These are phyloP conservation scores for Laetiporus sulphureus DNA, from an alignment of 1,284 basidiomycete species.

Conservation along the genomic window DNA sequence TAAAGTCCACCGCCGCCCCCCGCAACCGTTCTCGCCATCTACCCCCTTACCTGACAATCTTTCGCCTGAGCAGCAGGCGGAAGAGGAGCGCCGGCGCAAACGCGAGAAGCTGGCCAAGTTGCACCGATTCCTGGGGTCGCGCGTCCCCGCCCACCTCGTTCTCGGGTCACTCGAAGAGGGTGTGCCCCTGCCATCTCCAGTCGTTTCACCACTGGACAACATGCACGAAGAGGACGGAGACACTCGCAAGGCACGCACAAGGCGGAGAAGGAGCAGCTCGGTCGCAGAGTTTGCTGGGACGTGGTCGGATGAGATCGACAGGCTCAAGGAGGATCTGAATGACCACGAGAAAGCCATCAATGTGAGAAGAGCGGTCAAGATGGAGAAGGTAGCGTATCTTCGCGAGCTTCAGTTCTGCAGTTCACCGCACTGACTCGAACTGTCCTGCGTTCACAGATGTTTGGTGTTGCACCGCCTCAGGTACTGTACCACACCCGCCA, in stretches of 20 bases:
- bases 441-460: slow-evolving; percentile 43
- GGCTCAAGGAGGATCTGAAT: slow-evolving; percentile 60
- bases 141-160: slow-evolving; percentile 63
- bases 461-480: slow-evolving; percentile 72
- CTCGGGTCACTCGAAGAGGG: slow-evolving; percentile 40
- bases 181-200: slow-evolving; percentile 37
- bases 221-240: slow-evolving; percentile 19
- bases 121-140: slow-evolving; percentile 74
- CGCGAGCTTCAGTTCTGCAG: not conserved
- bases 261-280: slow-evolving; percentile 50
- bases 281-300: slow-evolving; percentile 35
- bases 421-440: too few species aligned
- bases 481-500: slow-evolving; percentile 58
- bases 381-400: slow-evolving; percentile 61
- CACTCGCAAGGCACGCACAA: slow-evolving; percentile 34
- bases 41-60: slow-evolving; percentile 43
- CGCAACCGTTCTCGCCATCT: slow-evolving; percentile 22
- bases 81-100: slow-evolving; percentile 57
- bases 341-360: slow-evolving; percentile 69
- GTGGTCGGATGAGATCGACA: slow-evolving; percentile 52
- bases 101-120: slow-evolving; percentile 71
- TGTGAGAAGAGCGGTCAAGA: slow-evolving; percentile 72
- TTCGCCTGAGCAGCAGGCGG: slow-evolving; percentile 43
- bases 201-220: slow-evolving; percentile 14
- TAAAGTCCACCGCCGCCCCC: slow-evolving; percentile 19